Base-by-base conservation (phyloP, 169 alveolate species). In the Cyclospora cayetanensis region DNA sequence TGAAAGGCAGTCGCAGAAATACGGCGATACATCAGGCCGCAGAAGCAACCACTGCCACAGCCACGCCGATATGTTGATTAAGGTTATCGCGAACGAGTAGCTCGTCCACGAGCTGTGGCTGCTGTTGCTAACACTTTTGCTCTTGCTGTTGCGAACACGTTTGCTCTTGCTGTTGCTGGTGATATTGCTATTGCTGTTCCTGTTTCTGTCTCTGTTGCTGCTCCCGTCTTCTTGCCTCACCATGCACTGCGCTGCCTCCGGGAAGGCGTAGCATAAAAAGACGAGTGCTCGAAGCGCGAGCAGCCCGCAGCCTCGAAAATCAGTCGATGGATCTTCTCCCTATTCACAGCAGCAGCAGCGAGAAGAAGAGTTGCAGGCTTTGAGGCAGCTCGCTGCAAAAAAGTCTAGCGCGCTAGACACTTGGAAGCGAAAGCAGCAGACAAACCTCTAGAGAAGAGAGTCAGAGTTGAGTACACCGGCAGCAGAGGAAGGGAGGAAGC, bases 61-160 rank as follows among this genome's bases (percentile, higher is more conserved):
- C 77, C 77, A n/a, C 41, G 77, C 77, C 25, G 77, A 20, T 66
- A 66, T n/a, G n/a, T n/a, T n/a, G n/a, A n/a, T n/a, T n/a, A n/a
- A n/a, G n/a, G n/a, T n/a, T n/a, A 66, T 37, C 27, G 18, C 34
- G 35, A 66, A 66, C 1, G 77, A 66, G 34, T 66, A 66, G 77
- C 41, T 66, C 22, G 46, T 12, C 46, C 77, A n/a, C 27, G 15
- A 29, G 42, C 77, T 66, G 77, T 42, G 25, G 77, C 77, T 66
- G 77, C 41, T 66, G 41, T 1, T 27, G 77, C 77, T 66, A 42
- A 3, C 0, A 42, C 77, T 66, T 37, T 42, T 66, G 77, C 35
- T 66, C 46, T 11, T 66, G 77, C 27, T 27, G 77, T 42, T 66
- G 77, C 42, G 0, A 42, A 37, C 34, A 20, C 41, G 25, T 37